phyloP scores from a whole-genome alignment of 345 rosid genomes.

The Pelargonium nanum region DNA sequence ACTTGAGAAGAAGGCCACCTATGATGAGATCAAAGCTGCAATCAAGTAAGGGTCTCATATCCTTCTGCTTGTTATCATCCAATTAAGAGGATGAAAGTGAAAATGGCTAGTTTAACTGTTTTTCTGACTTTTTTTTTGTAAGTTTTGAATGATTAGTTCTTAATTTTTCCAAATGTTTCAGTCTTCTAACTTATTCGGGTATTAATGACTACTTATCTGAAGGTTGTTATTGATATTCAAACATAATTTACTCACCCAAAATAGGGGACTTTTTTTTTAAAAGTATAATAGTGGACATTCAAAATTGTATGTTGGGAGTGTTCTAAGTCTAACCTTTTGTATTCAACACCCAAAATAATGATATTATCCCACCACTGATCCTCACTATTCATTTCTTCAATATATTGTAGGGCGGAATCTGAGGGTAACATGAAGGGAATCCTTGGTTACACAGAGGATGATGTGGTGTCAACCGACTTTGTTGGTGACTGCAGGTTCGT shows the following conservation, averaged over 20 bases:
- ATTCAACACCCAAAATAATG: too few relatives aligned
- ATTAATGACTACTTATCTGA: neutral
- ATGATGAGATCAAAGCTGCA: conserved; percentile 31
- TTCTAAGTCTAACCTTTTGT: too few relatives aligned
- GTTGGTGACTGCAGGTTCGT: conserved; percentile 19
- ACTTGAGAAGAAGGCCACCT: conserved; percentile 31
- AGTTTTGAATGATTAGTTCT: too few relatives aligned
- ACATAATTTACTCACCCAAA: too few relatives aligned
- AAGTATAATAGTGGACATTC: too few relatives aligned
- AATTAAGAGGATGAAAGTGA: neutral
- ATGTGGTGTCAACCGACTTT: conserved; percentile 23
- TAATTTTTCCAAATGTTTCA: neutral
- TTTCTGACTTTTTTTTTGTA: too few relatives aligned
- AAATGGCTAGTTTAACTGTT: neutral
- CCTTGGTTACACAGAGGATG: conserved; percentile 21
- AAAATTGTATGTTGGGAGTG: too few relatives aligned
- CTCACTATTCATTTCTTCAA: neutral
- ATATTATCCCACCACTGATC: too few relatives aligned
- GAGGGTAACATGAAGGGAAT: conserved; percentile 22
- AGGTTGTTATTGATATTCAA: too few relatives aligned
- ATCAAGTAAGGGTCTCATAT: conserved; percentile 15
- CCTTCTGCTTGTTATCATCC: too few relatives aligned
- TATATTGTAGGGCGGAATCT: conserved; percentile 16
- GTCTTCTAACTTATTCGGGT: neutral
- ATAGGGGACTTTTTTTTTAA: too few relatives aligned